Percentiles rank a stretch among this genome's conserved stretches.
phyloP scores from a whole-genome alignment of 2,329 filamentous ascomycete species.

The Podosphaera xanthii region DNA sequence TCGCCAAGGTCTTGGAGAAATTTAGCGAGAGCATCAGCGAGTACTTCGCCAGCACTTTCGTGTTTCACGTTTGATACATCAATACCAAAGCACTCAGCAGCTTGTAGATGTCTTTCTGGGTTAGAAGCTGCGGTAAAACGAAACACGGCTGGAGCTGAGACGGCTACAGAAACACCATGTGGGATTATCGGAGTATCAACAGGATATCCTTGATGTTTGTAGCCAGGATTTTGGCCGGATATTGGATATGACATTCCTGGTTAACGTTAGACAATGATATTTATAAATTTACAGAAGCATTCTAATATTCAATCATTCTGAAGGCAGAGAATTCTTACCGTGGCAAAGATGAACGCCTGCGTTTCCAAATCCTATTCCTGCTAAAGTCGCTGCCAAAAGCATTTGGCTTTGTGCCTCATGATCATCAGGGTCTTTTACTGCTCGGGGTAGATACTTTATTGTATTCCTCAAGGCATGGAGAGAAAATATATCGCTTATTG shows the following conservation, averaged over 20 bases:
- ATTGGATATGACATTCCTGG: conserved; percentile 91
- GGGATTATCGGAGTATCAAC: conserved; percentile 64
- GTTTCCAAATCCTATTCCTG: conserved; percentile 91
- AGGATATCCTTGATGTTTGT: conserved; percentile 71
- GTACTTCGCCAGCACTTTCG: conserved; percentile 71
- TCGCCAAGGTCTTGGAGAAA: conserved; percentile 73
- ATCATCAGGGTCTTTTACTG: conserved; percentile 73
- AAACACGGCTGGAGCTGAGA: conserved; percentile 85
- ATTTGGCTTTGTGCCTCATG: conserved; percentile 84
- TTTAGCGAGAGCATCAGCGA: conserved; percentile 58
- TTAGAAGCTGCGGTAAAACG: conserved; percentile 80
- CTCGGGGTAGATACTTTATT: conserved; percentile 77
- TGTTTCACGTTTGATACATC: conserved; percentile 72
- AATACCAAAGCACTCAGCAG: conserved; percentile 76
- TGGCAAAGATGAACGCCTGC: conserved; percentile 81
- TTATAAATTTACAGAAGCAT: not conserved
- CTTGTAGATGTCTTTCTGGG: conserved; percentile 72
- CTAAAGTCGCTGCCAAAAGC: conserved; percentile 81
- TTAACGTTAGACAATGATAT: not conserved
- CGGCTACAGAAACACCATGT: conserved; percentile 85
- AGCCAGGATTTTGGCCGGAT: conserved; percentile 79
- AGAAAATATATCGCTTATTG: conserved; percentile 93
- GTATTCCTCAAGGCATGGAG: conserved; percentile 63
- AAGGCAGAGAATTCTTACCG: conserved; percentile 16
- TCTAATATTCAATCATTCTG: not conserved